Base-by-base conservation (phyloP, 2,329 filamentous ascomycete species). In the Zymoseptoria brevis region DNA sequence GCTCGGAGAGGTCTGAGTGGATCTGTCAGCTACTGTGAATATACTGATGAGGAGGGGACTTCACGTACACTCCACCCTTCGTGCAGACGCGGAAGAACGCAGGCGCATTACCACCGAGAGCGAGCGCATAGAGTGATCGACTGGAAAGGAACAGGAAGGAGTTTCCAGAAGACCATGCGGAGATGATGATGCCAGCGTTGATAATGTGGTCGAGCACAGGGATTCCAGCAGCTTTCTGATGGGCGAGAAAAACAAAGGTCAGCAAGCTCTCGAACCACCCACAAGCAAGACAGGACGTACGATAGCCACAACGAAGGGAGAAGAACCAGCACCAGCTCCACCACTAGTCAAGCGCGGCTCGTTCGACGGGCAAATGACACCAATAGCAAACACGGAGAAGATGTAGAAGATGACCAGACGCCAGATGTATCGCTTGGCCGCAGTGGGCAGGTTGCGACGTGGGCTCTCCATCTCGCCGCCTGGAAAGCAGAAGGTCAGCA, bases 141-240 rank as follows among this genome's bases (percentile, higher is more conserved):
- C 76, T 79, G 2, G 78, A 78, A 7, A 80, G 75, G 69, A 81
- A 83, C 19, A 82, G 69, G 72, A 81, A 81, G 0, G 79, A 77
- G 68, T 83, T 84, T 53, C 79, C 81, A 11, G 81, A 80, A 0
- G 79, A 81, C 74, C 80, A 81, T 1, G 85, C 86, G 5, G 84
- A 87, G 16, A 86, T 84, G 55, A 88, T 75, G 66, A 89, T 82
- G 19, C 82, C 84, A 35, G 80, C 85, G 68, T 89, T 89, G 75
- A 89, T 85, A 65, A 88, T 79, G 61, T 82, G 82, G 66, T 86
- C 83, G 1, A 89, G 79, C 1, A 79, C 81, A 1, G 76, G 74
- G 60, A 82, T 80, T 3, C 79, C 78, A 2, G 77, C 78, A 57
- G 77, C 74, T 58, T 77, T 76, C 35, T 45, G 3, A 45, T 45